Conservation (phyloP, 345 rosid species). For the Brassica carinata region DNA sequence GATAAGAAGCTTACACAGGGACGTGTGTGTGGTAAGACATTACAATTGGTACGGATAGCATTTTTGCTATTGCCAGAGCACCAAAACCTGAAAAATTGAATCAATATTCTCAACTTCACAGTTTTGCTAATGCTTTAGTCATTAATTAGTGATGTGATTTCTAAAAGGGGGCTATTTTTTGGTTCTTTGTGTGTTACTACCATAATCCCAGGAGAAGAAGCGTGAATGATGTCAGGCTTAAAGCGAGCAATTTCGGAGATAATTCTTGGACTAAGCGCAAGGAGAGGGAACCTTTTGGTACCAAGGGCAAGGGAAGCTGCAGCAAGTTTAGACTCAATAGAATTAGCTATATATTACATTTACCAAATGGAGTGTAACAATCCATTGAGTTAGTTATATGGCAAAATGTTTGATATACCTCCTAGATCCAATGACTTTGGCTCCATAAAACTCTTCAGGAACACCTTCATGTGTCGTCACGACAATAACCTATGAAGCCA, state of each 20-base stretch:
- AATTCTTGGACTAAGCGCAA: constrained; percentile 97
- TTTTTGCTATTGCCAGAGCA: constrained; percentile 83
- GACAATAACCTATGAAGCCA: constrained; percentile 70
- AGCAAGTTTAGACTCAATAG: constrained; percentile 4
- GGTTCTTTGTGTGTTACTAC: constrained; percentile 32
- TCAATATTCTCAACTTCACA: neutral
- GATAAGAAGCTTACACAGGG: constrained; percentile 79
- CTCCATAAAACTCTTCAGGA: constrained; percentile 92
- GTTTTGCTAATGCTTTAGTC: neutral
- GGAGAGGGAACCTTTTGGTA: constrained; percentile 98
- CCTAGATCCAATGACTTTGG: constrained; percentile 88
- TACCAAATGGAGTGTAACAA: neutral
- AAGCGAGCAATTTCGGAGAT: constrained; percentile 91
- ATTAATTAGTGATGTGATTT: neutral
- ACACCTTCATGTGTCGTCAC: constrained; percentile 99
- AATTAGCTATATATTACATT: neutral
- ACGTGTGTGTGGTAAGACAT: constrained; percentile 99
- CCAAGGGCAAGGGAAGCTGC: constrained; percentile 92
- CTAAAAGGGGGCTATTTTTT: neutral
- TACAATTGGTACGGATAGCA: constrained; percentile 89
- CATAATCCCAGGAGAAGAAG: constrained; percentile 98
- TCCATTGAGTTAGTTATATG: neutral
- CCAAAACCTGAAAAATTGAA: constrained; percentile 61
- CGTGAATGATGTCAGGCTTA: constrained; percentile 99
- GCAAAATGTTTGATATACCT: constrained; percentile 47